Conservation (phyloP, 192 early-diverging fungal species). For the Backusella parvicylindrica region DNA sequence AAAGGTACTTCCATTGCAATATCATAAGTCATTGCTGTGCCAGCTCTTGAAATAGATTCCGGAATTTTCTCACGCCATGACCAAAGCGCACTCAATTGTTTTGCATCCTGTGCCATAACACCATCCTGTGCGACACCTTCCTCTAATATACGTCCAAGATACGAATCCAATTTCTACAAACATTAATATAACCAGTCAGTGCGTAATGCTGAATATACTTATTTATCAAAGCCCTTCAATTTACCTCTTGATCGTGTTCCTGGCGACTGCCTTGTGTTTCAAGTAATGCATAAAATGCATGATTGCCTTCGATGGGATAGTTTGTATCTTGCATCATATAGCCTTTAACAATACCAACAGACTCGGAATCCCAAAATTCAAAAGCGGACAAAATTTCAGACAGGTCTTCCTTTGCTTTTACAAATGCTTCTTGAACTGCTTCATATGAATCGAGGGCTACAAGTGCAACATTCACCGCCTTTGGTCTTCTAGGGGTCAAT, state of each 20-base stretch:
- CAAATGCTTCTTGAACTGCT: conserved; percentile 78
- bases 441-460: conserved; percentile 75
- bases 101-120: conserved; percentile 81
- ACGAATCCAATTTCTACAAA: conserved; percentile 61
- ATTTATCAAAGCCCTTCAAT: background rate
- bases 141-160: conserved; percentile 75
- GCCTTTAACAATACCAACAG: conserved; percentile 67
- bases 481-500: conserved; percentile 70
- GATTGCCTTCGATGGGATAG: conserved; percentile 55
- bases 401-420: conserved; percentile 68
- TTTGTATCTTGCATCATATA: conserved; percentile 57
- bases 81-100: conserved; percentile 72
- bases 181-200: background rate
- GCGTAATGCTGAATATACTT: background rate
- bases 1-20: conserved; percentile 83
- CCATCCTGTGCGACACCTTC: conserved; percentile 79
- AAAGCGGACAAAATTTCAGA: conserved; percentile 94
- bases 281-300: conserved; percentile 87
- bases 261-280: conserved; percentile 91
- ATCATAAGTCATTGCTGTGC: conserved; percentile 93
- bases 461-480: conserved; percentile 68
- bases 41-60: conserved; percentile 81
- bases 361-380: conserved; percentile 91
- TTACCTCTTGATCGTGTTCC: conserved; percentile 82
- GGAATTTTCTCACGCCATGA: conserved; percentile 89